Conservation (phyloP, 2,329 filamentous ascomycete species). For the Cladophialophora yegresii region DNA sequence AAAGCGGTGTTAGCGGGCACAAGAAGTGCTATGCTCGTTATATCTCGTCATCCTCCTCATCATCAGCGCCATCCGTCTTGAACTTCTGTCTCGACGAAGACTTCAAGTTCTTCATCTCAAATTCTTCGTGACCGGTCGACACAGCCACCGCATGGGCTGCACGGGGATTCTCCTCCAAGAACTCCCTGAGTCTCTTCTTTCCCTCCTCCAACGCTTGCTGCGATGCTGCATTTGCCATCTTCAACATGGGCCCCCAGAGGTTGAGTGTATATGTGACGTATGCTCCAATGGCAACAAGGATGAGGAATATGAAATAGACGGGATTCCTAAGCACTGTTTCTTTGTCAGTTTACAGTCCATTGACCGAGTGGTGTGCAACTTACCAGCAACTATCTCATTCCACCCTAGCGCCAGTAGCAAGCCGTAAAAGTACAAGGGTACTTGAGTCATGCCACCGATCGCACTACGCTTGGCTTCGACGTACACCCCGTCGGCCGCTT, state of each 20-base stretch:
- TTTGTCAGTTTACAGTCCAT: slow-evolving; percentile 21
- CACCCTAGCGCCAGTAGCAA: slow-evolving; percentile 89
- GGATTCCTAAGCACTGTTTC: slow-evolving; percentile 86
- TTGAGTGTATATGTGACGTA: slow-evolving; percentile 94
- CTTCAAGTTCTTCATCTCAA: slow-evolving; percentile 57
- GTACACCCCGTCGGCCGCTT: slow-evolving; percentile 95
- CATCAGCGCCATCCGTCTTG: slow-evolving; percentile 29
- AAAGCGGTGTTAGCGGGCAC: not conserved
- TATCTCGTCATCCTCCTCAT: slow-evolving; percentile 29
- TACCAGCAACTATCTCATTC: slow-evolving; percentile 96
- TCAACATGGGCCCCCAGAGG: slow-evolving; percentile 90
- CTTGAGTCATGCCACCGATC: slow-evolving; percentile 90
- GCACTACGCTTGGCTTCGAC: slow-evolving; percentile 97
- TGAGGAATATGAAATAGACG: slow-evolving; percentile 84
- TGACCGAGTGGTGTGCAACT: slow-evolving; percentile 42
- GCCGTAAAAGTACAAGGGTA: slow-evolving; percentile 93
- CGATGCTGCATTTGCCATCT: slow-evolving; percentile 88
- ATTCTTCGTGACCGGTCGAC: slow-evolving; percentile 56
- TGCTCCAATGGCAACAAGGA: slow-evolving; percentile 71
- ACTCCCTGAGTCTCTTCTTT: slow-evolving; percentile 87
- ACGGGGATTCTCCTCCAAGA: slow-evolving; percentile 82
- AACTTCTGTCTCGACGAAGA: slow-evolving; percentile 17
- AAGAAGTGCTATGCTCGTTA: not conserved
- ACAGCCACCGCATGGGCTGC: slow-evolving; percentile 81
- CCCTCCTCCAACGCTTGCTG: slow-evolving; percentile 85